phyloP scores from a whole-genome alignment of 768 basidiomycete species.

The Inosperma sp. region DNA sequence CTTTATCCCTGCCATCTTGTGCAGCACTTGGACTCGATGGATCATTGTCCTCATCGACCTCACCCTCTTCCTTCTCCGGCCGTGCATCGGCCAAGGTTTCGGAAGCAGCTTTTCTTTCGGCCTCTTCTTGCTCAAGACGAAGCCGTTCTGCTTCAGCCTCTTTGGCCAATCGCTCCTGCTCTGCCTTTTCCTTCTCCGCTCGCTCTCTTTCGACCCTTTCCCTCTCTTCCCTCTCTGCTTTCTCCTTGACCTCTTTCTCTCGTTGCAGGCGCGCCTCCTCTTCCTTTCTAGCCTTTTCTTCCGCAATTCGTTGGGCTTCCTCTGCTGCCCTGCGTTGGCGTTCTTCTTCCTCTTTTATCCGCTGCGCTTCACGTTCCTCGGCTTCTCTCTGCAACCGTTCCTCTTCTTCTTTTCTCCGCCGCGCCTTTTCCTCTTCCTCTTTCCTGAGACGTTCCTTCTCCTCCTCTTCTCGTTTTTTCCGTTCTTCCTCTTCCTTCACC shows the following conservation, averaged over 20 bases:
- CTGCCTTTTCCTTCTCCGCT: slow-evolving; percentile 27
- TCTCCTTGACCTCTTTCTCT: slow-evolving; percentile 32
- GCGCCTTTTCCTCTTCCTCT: slow-evolving; percentile 40
- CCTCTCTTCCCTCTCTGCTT: slow-evolving; percentile 33
- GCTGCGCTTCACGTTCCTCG: slow-evolving; percentile 35
- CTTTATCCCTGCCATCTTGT: slow-evolving; percentile 40
- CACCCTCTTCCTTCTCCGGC: slow-evolving; percentile 21
- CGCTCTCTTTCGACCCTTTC: slow-evolving; percentile 22
- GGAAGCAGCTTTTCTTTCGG: slow-evolving; percentile 36
- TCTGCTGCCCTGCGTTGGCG: slow-evolving; percentile 24
- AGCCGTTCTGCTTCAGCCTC: slow-evolving; percentile 35
- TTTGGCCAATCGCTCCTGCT: slow-evolving; percentile 35
- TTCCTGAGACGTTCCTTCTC: slow-evolving; percentile 33
- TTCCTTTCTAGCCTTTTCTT: slow-evolving; percentile 42
- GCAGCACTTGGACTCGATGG: slow-evolving; percentile 32
- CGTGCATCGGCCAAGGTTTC: slow-evolving; percentile 18
- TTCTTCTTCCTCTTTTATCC: slow-evolving; percentile 30
- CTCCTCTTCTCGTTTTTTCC: slow-evolving; percentile 33
- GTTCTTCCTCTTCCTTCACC: slow-evolving; percentile 34
- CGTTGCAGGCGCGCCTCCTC: slow-evolving; percentile 27
- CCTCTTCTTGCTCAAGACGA: slow-evolving; percentile 42
- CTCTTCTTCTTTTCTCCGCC: slow-evolving; percentile 31
- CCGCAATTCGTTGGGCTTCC: slow-evolving; percentile 33
- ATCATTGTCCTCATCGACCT: slow-evolving; percentile 22
- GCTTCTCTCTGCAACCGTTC: slow-evolving; percentile 34